phyloP scores from a whole-genome alignment of 768 basidiomycete species.

The Panaeolus papilionaceus region DNA sequence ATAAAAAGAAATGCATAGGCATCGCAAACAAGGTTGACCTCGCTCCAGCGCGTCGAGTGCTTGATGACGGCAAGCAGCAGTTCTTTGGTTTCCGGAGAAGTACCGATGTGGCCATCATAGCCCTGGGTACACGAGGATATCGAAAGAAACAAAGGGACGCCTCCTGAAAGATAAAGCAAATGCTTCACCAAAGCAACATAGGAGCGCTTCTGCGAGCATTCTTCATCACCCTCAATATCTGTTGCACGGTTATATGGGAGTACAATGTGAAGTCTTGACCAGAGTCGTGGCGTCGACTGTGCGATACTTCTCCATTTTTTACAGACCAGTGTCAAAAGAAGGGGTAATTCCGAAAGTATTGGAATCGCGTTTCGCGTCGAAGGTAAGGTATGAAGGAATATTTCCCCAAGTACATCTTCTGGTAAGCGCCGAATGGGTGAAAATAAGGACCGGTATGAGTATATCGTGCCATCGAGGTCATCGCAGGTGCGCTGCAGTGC shows the following conservation, averaged over 20 bases:
- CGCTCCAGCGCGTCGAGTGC: neutral
- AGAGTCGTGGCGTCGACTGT: conserved; percentile 29
- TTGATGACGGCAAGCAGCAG: neutral
- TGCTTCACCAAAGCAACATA: neutral
- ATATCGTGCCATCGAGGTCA: neutral
- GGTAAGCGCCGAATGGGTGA: conserved; percentile 25
- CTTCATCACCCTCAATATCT: neutral
- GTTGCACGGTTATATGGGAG: neutral
- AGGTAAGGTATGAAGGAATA: conserved; percentile 26
- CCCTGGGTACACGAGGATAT: neutral
- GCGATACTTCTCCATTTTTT: conserved; percentile 28
- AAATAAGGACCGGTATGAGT: conserved; percentile 17
- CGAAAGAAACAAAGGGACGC: neutral
- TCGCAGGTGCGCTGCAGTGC: neutral
- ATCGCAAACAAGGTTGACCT: neutral
- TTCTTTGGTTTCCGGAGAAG: neutral
- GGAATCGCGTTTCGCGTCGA: conserved; percentile 23
- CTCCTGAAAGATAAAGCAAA: neutral
- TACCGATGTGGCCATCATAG: neutral
- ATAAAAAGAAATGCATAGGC: neutral
- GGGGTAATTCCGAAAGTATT: conserved; percentile 22
- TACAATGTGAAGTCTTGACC: conserved; percentile 26
- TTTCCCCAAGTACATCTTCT: conserved; percentile 20
- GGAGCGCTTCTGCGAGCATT: neutral
- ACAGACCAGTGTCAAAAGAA: conserved; percentile 29